Evolutionary conservation across 2,329 filamentous ascomycete genomes (phyloP).

Genomic region (Stachybotrys chlorohalonatus): DNA sequence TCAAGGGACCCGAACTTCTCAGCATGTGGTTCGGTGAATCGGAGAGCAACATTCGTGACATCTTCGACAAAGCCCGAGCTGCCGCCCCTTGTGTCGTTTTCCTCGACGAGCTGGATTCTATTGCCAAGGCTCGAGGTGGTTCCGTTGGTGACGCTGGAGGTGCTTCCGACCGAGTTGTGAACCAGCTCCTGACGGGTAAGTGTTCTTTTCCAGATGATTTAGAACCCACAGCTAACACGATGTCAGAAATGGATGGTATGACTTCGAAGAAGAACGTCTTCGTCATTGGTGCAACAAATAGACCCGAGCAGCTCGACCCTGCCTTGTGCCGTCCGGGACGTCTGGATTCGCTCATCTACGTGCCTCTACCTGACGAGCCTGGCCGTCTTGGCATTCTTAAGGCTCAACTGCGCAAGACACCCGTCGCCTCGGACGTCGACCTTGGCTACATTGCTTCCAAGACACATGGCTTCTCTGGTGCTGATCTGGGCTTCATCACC

Average conservation of each 20-base stretch:
- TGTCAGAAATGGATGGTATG: slow-evolving; percentile 94
- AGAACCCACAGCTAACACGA: slow-evolving; percentile 27
- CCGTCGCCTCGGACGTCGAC: slow-evolving; percentile 79
- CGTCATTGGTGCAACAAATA: slow-evolving; percentile 97
- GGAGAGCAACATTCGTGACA: slow-evolving; percentile 98
- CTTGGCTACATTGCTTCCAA: slow-evolving; percentile 87
- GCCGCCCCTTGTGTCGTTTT: slow-evolving; percentile 98
- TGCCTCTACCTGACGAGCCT: slow-evolving; percentile 85
- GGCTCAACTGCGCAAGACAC: slow-evolving; percentile 97
- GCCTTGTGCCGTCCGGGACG: slow-evolving; percentile 96
- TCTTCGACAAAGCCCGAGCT: slow-evolving; percentile 98
- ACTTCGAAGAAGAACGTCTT: slow-evolving; percentile 99
- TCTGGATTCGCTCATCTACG: slow-evolving; percentile 97
- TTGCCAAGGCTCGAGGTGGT: slow-evolving; percentile 98
- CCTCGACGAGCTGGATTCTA: slow-evolving; percentile 96
- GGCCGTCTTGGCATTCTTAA: slow-evolving; percentile 85
- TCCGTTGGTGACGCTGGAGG: slow-evolving; percentile 93
- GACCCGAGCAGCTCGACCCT: slow-evolving; percentile 96
- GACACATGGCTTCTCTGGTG: slow-evolving; percentile 98
- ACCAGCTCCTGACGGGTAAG: slow-evolving; percentile 94
- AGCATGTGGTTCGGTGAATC: slow-evolving; percentile 99
- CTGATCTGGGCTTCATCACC: slow-evolving; percentile 97
- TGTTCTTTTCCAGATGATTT: slow-evolving; percentile 6
- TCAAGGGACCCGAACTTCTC: slow-evolving; percentile 95
- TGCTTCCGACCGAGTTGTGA: slow-evolving; percentile 98